Conservation (phyloP, 2,329 filamentous ascomycete genomes). For the Aspergillus sp. region DNA sequence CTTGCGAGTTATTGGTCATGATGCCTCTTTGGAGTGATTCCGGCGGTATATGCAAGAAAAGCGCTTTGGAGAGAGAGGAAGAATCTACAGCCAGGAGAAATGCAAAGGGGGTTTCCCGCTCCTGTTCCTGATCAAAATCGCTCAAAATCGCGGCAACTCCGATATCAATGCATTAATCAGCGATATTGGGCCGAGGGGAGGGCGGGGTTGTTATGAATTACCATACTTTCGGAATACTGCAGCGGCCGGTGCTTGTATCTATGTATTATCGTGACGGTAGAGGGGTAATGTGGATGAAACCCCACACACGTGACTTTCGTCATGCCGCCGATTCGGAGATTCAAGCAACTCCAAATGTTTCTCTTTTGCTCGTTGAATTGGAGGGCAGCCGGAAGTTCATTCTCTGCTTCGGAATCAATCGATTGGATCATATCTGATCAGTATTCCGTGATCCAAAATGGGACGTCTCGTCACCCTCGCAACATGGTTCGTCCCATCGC, state of each 20-base stretch:
- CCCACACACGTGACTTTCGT: conserved; percentile 29
- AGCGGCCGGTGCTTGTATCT: background rate
- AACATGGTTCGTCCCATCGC: conserved; percentile 35
- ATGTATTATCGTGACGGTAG: conserved; percentile 13
- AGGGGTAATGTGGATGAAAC: conserved; percentile 20
- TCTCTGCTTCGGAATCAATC: background rate
- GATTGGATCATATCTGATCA: background rate
- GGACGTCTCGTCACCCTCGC: conserved; percentile 45
- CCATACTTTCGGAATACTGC: background rate
- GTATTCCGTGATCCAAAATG: conserved; percentile 24
- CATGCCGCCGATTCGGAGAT: conserved; percentile 10
- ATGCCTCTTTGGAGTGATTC: conserved; percentile 9
- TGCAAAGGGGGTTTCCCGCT: background rate
- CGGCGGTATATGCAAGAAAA: background rate
- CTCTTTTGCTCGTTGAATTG: background rate
- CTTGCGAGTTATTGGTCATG: conserved; percentile 34
- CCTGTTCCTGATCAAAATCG: background rate
- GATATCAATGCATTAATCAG: conserved; percentile 18
- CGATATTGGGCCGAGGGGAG: conserved; percentile 3
- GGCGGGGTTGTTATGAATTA: conserved; percentile 2
- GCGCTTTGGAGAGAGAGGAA: background rate
- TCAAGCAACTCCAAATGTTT: conserved; percentile 12
- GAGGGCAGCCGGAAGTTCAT: background rate
- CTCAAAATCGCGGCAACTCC: conserved; percentile 5
- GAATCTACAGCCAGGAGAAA: background rate